Evolutionary conservation across 495 filamentous ascomycete genomes (phyloP).

Genomic region (Penicillium goetzii): DNA sequence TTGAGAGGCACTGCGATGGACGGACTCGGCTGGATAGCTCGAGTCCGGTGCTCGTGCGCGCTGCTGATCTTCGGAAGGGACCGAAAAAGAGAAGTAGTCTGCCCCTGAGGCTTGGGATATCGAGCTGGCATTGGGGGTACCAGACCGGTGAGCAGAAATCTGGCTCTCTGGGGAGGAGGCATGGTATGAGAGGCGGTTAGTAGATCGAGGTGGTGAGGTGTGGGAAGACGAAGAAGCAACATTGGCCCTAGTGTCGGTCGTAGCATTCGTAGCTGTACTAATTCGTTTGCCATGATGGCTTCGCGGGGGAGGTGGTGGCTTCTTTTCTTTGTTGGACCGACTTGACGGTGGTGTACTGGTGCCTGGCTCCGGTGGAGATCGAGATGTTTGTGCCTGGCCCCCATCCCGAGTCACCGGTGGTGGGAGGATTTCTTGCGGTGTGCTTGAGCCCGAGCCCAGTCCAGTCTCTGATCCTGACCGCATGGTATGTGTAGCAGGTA

Average conservation of each 20-base stretch:
- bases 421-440: slow-evolving; percentile 8
- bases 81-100: slow-evolving; percentile 43
- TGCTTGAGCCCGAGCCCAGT: background rate
- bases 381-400: slow-evolving; percentile 33
- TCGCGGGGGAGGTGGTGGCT: slow-evolving; percentile 61
- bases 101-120: slow-evolving; percentile 47
- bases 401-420: slow-evolving; percentile 23
- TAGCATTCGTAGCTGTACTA: slow-evolving; percentile 32
- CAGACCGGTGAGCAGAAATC: slow-evolving; percentile 22
- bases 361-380: slow-evolving; percentile 29
- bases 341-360: slow-evolving; percentile 42
- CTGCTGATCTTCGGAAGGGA: slow-evolving; percentile 17
- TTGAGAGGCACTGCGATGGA: slow-evolving; percentile 44
- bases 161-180: slow-evolving; percentile 29
- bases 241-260: slow-evolving; percentile 24
- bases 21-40: slow-evolving; percentile 23
- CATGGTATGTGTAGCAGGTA: slow-evolving; percentile 15
- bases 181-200: slow-evolving; percentile 38
- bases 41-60: slow-evolving; percentile 17
- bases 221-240: slow-evolving; percentile 34
- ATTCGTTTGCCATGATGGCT: slow-evolving; percentile 74
- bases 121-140: slow-evolving; percentile 53
- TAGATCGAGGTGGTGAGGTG: slow-evolving; percentile 29
- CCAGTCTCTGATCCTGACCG: slow-evolving; percentile 17
- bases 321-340: slow-evolving; percentile 39